Base-by-base conservation (phyloP, 2,329 filamentous ascomycete species). In the Hymenoscyphus repandus region DNA sequence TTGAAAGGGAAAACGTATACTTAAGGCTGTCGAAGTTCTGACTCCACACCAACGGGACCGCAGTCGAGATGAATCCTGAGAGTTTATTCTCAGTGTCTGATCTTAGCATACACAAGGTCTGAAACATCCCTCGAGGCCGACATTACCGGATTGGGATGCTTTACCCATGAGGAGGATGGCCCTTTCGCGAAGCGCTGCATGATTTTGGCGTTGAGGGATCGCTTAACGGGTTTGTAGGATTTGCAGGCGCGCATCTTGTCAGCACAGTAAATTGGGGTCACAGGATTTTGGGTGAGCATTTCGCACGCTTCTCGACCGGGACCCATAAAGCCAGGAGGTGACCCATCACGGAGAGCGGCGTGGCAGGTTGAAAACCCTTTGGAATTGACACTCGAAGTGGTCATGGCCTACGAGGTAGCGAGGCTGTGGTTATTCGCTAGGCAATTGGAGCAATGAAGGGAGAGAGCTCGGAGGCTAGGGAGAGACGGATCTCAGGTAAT, bases 231-330 rank as follows among this genome's bases (percentile, higher is more conserved):
- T 27, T 45, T 37, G 32, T 27, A 46, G 44, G 44, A 39, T 47
- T 47, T 33, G 34, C 36, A 40, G 15, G 11, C 36, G 22, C 45
- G 45, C 45, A 47, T 47, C n/a, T 6, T 10, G 45, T 47, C 45
- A 47, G 45, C 45, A 47, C 27, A 20, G 36, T 33, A 31, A 39
- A 39, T 33, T 40, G 36, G 45, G 22, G n/a, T 32, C 45, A 30
- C 17, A 39, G 34, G 22, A 34, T 39, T 20, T 20, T 40, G 12
- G 36, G 20, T 18, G 20, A 20, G 18, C 44, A 30, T 17, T 15
- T 34, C 31, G 15, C 45, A 47, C 27, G 36, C 17, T 47, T 39
- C 34, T 18, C 27, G 20, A 30, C 34, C 17, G 13, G 22, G 27
- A 40, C n/a, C 17, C 10, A 11, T 40, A 40, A 37, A 37, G 12